phyloP scores from a whole-genome alignment of 495 filamentous ascomycete genomes.

The Clavariopsis aquatica region DNA sequence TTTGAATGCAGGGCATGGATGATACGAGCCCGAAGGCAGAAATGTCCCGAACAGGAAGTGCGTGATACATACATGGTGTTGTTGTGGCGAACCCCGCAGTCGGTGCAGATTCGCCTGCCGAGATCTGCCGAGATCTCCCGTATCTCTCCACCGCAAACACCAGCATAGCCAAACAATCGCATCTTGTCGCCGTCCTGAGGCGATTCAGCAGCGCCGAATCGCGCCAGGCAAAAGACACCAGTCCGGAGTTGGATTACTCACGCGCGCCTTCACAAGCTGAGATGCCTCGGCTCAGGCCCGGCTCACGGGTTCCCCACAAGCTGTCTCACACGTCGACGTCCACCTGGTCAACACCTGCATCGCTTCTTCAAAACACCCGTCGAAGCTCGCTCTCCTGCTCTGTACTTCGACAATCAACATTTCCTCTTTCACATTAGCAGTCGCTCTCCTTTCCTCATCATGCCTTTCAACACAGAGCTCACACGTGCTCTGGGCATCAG shows the following conservation, averaged over 20 bases:
- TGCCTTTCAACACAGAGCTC: constrained; percentile 92
- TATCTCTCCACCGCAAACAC: background rate
- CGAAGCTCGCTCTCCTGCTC: background rate
- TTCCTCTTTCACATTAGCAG: background rate
- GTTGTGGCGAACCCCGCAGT: background rate
- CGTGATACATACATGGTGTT: background rate
- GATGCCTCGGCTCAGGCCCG: constrained; percentile 7
- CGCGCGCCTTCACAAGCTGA: constrained; percentile 4
- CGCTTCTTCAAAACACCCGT: background rate
- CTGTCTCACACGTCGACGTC: background rate
- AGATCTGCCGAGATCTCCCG: background rate
- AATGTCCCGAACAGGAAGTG: background rate
- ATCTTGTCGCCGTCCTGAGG: background rate
- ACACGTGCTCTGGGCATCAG: constrained; percentile 87
- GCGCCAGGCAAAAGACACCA: background rate
- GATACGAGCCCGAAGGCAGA: too few species aligned
- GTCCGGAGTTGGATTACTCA: constrained; percentile 6
- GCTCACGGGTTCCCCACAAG: background rate
- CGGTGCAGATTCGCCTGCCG: background rate
- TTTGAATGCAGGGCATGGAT: too few species aligned
- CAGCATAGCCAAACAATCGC: background rate
- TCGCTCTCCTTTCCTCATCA: constrained; percentile 41
- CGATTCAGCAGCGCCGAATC: constrained; percentile 12
- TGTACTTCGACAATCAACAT: too few species aligned
- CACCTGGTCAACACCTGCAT: background rate